Evolutionary conservation across 768 basidiomycete genomes (phyloP).

Genomic region (Naematelia encephala): DNA sequence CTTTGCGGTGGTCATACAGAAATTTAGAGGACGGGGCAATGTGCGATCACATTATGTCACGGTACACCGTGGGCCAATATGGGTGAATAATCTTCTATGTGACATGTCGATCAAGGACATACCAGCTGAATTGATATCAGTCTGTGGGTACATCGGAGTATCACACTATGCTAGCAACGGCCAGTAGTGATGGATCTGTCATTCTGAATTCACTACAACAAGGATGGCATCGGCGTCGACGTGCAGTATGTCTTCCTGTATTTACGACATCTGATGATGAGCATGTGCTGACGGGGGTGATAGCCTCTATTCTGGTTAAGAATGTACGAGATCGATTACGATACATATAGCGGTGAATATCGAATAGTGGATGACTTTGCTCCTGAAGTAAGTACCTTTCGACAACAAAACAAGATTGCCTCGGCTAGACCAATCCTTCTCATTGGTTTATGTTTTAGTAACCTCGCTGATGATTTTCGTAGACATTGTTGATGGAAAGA

Average conservation of each 20-base stretch:
- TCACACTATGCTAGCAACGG: slow-evolving; percentile 79
- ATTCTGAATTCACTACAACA: slow-evolving; percentile 28
- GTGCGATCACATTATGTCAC: slow-evolving; percentile 3
- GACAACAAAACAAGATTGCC: no score
- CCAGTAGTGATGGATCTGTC: slow-evolving; percentile 72
- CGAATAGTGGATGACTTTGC: slow-evolving; percentile 84
- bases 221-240: slow-evolving; percentile 20
- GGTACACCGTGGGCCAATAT: slow-evolving; percentile 64
- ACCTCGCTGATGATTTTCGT: not conserved
- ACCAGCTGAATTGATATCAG: slow-evolving; percentile 54
- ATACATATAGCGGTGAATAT: slow-evolving; percentile 66
- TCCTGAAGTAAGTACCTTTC: slow-evolving; percentile 60
- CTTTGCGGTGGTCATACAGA: slow-evolving; percentile 17
- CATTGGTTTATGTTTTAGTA: no score
- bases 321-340: slow-evolving; percentile 84
- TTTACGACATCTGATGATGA: no score
- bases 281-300: slow-evolving; percentile 59
- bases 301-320: slow-evolving; percentile 42
- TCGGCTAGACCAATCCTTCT: no score
- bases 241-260: no score
- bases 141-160: slow-evolving; percentile 71
- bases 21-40: slow-evolving; percentile 11
- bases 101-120: not conserved
- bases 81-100: slow-evolving; percentile 62
- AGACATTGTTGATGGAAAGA: not conserved